Evolutionary conservation across 805 yeast species (phyloP).

Genomic region (Pichia thaimueangensis): DNA sequence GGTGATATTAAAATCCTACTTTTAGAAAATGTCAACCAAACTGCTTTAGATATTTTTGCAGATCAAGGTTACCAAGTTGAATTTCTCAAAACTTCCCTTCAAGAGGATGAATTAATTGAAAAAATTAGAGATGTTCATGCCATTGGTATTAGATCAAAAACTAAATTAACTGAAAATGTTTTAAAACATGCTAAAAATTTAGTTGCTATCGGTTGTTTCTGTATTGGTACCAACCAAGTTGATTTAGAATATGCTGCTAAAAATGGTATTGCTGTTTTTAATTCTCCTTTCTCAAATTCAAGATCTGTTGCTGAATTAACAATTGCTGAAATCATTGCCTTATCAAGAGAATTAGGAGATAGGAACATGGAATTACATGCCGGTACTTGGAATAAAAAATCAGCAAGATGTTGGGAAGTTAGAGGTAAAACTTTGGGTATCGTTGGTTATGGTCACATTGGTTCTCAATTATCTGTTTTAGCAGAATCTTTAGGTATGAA

Average conservation of each 20-base stretch:
- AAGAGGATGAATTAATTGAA: conserved; percentile 91
- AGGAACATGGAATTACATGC: conserved; percentile 93
- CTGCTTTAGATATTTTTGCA: conserved; percentile 81
- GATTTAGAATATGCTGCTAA: conserved; percentile 88
- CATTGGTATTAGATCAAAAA: conserved; percentile 96
- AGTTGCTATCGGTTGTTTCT: conserved; percentile 92
- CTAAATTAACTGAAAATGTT: conserved; percentile 74
- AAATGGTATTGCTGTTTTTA: conserved; percentile 89
- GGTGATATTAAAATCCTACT: conserved; percentile 90
- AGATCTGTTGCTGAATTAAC: conserved; percentile 98
- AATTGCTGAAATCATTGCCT: conserved; percentile 86
- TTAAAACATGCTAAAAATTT: conserved; percentile 83
- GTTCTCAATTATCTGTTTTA: conserved; percentile 90
- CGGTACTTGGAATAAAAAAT: conserved; percentile 97
- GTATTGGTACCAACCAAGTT: conserved; percentile 98
- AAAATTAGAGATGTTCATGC: conserved; percentile 93
- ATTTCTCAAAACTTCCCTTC: conserved; percentile 79
- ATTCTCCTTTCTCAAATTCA: conserved; percentile 92
- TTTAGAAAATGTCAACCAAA: conserved; percentile 87
- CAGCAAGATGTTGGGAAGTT: conserved; percentile 95
- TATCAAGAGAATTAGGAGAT: conserved; percentile 96
- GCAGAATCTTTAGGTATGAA: conserved; percentile 98
- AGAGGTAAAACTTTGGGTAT: conserved; percentile 98
- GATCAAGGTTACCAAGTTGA: conserved; percentile 97
- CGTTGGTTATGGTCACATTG: conserved; percentile 97